Conservation (phyloP, 768 basidiomycete genomes). For the Gelatoporia subvermispora region DNA sequence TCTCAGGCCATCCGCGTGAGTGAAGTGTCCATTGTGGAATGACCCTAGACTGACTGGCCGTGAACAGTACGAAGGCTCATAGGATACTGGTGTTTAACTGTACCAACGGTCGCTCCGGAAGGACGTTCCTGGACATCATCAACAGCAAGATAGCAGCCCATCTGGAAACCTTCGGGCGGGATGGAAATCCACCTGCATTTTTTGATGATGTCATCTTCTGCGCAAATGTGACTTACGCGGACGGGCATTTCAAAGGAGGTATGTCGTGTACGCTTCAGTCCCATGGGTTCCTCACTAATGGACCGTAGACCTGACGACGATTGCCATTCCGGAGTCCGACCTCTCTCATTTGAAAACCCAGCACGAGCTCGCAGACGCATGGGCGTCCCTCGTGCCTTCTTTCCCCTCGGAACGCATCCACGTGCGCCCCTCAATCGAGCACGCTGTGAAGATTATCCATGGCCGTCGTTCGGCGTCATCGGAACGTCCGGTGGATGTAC, state of each 20-base stretch:
- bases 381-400: conserved; percentile 56
- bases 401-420: conserved; percentile 64
- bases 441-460: conserved; percentile 71
- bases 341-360: conserved; percentile 69
- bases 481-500: conserved; percentile 43
- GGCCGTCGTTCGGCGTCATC: conserved; percentile 26
- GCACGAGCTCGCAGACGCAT: conserved; percentile 68
- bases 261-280: conserved; percentile 8
- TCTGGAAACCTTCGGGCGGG: conserved; percentile 36
- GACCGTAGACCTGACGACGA: conserved; percentile 67
- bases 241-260: conserved; percentile 92
- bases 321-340: conserved; percentile 58
- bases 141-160: conserved; percentile 45
- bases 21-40: conserved; percentile 5
- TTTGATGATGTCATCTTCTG: conserved; percentile 93
- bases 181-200: conserved; percentile 39
- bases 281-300: background rate
- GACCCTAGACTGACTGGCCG: no score
- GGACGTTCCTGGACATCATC: conserved; percentile 60
- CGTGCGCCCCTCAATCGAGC: conserved; percentile 83
- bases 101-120: conserved; percentile 82
- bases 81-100: conserved; percentile 92
- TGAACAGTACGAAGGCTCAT: conserved; percentile 22
- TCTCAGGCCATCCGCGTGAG: conserved; percentile 27
- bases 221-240: conserved; percentile 90